Evolutionary conservation across 352 stramenopile genomes (phyloP), one percentile per base, ranked within the genome.

Genomic region (Phytophthora citricola): DNA sequence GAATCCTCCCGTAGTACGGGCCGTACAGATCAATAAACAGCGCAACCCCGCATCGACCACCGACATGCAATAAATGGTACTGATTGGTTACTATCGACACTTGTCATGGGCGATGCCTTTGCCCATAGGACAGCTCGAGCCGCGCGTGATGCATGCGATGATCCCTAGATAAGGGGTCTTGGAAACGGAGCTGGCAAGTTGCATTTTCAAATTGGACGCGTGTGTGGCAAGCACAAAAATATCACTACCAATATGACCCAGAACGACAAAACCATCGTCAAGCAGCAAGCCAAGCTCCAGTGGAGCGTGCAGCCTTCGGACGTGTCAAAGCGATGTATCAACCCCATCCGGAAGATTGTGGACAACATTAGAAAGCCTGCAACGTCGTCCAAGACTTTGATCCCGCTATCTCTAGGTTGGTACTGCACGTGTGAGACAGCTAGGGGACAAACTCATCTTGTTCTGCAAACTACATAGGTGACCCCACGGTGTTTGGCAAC

Each of bases 281-380:
- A 75, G 41, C 74, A 56, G 20, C 68, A 85, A 62, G 50, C 63
- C 47, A 89, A 85, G 41, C 68, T 75, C 22, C 67, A 84, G 43
- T 92, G 83, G 83, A 83, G 84, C 36, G 79, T 92, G 40, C 72
- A 78, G 63, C 70, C 84, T 49, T 92, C 84, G 49, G 78, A 89
- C 44, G 83, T 91, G 40, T 87, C 84, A 17, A 78, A 76, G 54
- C 70, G 79, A 20, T 89, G 75, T 52, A 57, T 77, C 29, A 99
- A 98, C 79, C 94, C 94, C 9, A 98, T 99, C 63, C 87, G 94
- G 39, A 93, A 95, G 45, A 98, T 98, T 64, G 92, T 99, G 15
- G 94, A 98, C 83, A 92, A 91, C 63, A 97, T 99, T 73, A 92
- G 98, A 75, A 95, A 92, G 43, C 87, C 86, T 15, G 68, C 88